These are phyloP conservation scores for Thelephora terrestris DNA, from an alignment of 1,284 basidiomycete genomes.

Conservation along the genomic window DNA sequence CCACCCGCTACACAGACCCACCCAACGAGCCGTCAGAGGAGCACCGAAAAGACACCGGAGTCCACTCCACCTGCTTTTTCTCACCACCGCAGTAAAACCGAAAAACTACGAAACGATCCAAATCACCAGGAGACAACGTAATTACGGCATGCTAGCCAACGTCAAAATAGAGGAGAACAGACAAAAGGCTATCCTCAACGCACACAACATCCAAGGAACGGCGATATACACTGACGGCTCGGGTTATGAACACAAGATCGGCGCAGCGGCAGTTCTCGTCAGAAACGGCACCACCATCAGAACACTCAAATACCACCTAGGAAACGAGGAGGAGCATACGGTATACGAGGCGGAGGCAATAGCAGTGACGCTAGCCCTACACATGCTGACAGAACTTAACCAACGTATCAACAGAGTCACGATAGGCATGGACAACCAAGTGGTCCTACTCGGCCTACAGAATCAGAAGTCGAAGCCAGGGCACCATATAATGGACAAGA, in stretches of 20 bases:
- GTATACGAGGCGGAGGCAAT: constrained; percentile 23
- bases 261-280: constrained; percentile 16
- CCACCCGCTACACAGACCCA: no score
- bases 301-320: constrained; percentile 15
- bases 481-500: constrained; percentile 8
- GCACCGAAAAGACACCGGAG: constrained; percentile 10
- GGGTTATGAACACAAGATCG: constrained; percentile 11
- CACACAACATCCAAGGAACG: background rate
- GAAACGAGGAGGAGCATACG: constrained; percentile 16
- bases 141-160: constrained; percentile 4
- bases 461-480: background rate
- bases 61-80: constrained; percentile 14
- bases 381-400: constrained; percentile 6
- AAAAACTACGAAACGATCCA: constrained; percentile 10
- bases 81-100: constrained; percentile 9
- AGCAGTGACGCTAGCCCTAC: constrained; percentile 10
- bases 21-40: constrained; percentile 13
- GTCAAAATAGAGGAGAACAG: constrained; percentile 2
- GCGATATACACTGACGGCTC: constrained; percentile 11
- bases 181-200: constrained; percentile 4
- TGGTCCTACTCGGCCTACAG: background rate
- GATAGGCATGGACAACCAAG: constrained; percentile 10
- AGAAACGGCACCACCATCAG: background rate
- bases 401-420: background rate
- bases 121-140: constrained; percentile 7